Percentiles rank a stretch among this genome's conserved stretches.
These are phyloP conservation scores for Botryotinia narcissicola DNA, from an alignment of 2,329 filamentous ascomycete species.

Conservation along the genomic window DNA sequence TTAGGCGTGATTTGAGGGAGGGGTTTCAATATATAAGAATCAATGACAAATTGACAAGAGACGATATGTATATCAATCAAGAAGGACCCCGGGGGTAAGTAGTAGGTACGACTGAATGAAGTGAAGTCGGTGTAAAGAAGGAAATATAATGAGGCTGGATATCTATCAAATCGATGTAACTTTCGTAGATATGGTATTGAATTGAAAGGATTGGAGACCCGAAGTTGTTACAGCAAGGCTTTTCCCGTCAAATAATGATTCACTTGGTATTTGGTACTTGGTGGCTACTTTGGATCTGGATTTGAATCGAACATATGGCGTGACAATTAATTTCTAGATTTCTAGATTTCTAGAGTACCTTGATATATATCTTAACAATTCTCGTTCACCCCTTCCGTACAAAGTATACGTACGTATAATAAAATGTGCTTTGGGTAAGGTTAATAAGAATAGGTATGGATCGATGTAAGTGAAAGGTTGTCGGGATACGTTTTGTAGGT, in stretches of 20 bases:
- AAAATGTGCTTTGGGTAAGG: neutral
- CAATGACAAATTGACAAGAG: neutral
- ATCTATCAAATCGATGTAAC: neutral
- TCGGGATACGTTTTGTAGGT: neutral
- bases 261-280: neutral
- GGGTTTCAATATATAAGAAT: neutral
- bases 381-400: neutral
- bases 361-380: neutral
- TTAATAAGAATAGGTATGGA: neutral
- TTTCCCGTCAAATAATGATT: neutral
- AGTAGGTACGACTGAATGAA: neutral
- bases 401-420: neutral
- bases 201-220: neutral
- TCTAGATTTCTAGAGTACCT: too few relatives aligned
- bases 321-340: neutral
- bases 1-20: neutral
- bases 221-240: neutral
- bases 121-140: neutral
- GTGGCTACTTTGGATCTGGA: neutral
- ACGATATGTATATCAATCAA: neutral
- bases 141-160: constrained; percentile 2
- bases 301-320: neutral
- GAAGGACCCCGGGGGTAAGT: too few relatives aligned
- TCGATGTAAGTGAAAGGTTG: neutral
- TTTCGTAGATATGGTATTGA: neutral